Evolutionary conservation across 495 filamentous ascomycete genomes (phyloP), one percentile per base, ranked within the genome.

Genomic region (Amniculicola lignicola): DNA sequence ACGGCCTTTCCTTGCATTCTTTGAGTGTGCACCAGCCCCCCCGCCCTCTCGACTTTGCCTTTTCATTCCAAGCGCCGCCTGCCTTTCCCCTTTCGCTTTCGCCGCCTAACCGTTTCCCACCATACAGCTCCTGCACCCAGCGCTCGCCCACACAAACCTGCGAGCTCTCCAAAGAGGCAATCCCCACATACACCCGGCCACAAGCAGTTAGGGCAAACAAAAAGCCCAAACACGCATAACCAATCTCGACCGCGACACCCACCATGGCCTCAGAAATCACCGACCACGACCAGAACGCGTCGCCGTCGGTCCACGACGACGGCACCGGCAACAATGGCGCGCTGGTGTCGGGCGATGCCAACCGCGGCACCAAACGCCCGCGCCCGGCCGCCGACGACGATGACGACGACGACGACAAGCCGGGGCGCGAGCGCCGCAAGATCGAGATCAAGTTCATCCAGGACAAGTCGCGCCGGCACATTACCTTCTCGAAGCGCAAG

Each of bases 401-500:
- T 58, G 93, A 99, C 66, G 93, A 99, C 59, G 93, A 97, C 65
- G 92, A 96, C 67, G 92, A 95, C 69, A 96, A 96, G 86, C 89
- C 89, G 51, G 89, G 90, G 68, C 94, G 93, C 78, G 93, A 99
- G 82, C 85, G 93, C 67, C 82, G 93, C 72, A 99, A 99, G 84
- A 99, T 99, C 66, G 93, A 99, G 77, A 99, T 99, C 77, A 99
- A 99, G 81, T 99, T 99, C 75, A 99, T 99, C 70, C 90, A 91
- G 74, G 93, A 99, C 77, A 99, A 99, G 80, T 97, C 93, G 76
- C 90, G 93, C 77, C 88, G 93, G 51, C 93, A 99, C 78, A 99
- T 99, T 72, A 99, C 93, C 60, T 99, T 99, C 75, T 97, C 94
- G 61, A 99, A 99, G 85, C 90, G 93, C 72, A 99, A 99, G 81